phyloP scores from a whole-genome alignment of 2,329 filamentous ascomycete genomes.

The Phyllosticta capitalensis region DNA sequence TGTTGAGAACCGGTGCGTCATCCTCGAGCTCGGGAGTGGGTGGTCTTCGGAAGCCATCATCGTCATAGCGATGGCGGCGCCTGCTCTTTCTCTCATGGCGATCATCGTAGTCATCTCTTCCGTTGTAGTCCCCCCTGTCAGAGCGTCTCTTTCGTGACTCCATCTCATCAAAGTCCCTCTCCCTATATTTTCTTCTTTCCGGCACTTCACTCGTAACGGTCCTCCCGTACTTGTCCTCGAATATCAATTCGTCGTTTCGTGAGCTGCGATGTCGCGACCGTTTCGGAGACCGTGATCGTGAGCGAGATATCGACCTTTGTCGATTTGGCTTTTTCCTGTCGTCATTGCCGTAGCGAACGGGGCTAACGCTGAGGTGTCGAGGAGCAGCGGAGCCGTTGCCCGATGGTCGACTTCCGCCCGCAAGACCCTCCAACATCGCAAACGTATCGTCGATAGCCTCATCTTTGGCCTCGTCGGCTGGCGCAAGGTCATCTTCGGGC shows the following conservation, averaged over 20 bases:
- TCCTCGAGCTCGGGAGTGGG: conserved; percentile 64
- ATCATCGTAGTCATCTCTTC: conserved; percentile 1
- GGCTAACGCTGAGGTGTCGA: conserved; percentile 53
- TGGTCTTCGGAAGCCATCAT: conserved; percentile 53
- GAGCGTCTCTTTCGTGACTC: conserved; percentile 23
- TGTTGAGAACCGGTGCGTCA: conserved; percentile 69
- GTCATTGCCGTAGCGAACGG: conserved; percentile 37
- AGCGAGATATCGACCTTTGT: conserved; percentile 42
- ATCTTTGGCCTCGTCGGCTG: conserved; percentile 30
- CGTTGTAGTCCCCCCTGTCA: conserved; percentile 18
- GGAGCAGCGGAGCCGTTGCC: conserved; percentile 38
- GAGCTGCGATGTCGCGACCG: conserved; percentile 27
- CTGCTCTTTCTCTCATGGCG: conserved; percentile 30
- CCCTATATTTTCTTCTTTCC: conserved; percentile 26
- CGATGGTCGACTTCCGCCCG: conserved; percentile 44
- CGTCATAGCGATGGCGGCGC: conserved; percentile 34
- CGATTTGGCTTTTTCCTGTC: conserved; percentile 33
- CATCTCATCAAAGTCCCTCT: conserved; percentile 24
- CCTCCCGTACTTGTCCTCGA: conserved; percentile 51
- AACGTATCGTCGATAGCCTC: conserved; percentile 88
- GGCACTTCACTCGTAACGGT: conserved; percentile 29
- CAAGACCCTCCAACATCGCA: conserved; percentile 78
- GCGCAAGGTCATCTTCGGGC: conserved; percentile 36
- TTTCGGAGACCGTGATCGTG: conserved; percentile 23
- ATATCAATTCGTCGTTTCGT: conserved; percentile 43